Base-by-base conservation (phyloP, 2,329 filamentous ascomycete genomes). In the Microsporum canis region DNA sequence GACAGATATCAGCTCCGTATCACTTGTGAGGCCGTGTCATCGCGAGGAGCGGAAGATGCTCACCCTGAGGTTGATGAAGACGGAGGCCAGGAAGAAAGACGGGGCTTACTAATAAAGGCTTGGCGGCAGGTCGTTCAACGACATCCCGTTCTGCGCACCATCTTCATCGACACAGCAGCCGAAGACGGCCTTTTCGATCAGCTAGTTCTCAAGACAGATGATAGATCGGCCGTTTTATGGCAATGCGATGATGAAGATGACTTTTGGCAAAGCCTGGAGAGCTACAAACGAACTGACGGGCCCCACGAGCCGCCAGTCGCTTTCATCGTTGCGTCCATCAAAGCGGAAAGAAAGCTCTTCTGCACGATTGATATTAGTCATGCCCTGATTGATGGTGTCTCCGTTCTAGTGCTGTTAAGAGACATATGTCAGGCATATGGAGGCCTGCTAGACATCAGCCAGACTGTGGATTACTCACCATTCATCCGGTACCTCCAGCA, bases 341-440 rank as follows among this genome's bases (percentile, higher is more conserved):
- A 17, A 6, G 41, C 38, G 4, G 63, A 57, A n/a, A 31, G 59
- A 10, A 38, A 14, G 1, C 4, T 64, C n/a, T 57, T 62, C 23
- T 61, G 57, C 57, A 63, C 63, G 51, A 51, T 62, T 8, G 76
- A 71, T 33, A 36, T 78, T 53, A 78, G 72, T 62, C 77, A 78
- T 63, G 73, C 72, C 10, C 73, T 78, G 60, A 73, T 71, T 60
- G 77, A 79, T 64, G 77, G 76, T 0, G 71, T 69, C 14, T 78
- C 76, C 0, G 71, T 76, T 17, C 68, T 72, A 1, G 73, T 76
- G 55, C 63, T 78, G 5, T 66, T 76, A 5, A 66, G 68, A 4
- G 76, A 78, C 59, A 65, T 78, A 1, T 69, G 67, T 3, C 63
- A 68, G 3, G 74, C 72, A 6, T 77, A 77, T 55, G 68, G 71